Base-by-base conservation (phyloP, 257 asterid species). In the Verbascum thapsus region DNA sequence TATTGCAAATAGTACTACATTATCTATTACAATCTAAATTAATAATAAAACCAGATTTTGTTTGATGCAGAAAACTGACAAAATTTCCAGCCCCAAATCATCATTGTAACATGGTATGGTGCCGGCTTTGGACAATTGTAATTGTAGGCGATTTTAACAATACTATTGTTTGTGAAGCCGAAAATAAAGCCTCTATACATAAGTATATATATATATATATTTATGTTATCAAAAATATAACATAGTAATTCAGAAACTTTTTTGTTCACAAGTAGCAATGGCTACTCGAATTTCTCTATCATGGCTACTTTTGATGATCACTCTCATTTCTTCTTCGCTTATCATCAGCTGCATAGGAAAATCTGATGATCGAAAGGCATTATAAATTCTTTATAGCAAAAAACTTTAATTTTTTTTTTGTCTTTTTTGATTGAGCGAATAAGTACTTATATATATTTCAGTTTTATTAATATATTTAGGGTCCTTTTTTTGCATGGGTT, bases 361-460 rank as follows among this genome's bases (percentile, higher is more conserved):
- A 40, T 30, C 82, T 12, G 50, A 58, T 18, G 78, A 67, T 76
- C 66, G 76, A 67, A 84, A 81, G 85, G 87, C 72, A 67, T 30
- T n/a, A n/a, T n/a, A n/a, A 26, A 26, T 48, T 23, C 7, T 53
- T 35, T 8, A 10, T 35, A 11, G 13, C 2, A 11, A 3, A 6
- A 1, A 22, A 19, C 15, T 10, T 17, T 34, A 11, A 11, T n/a
- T 6, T 8, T 38, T 4, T 42, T 5, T 8, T 35, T 45, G 23
- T 7, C 13, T 42, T 18, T 8, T 2, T 5, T n/a, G 6, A 6
- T 63, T 16, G 7, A 9, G 16, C 10, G 7, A 12, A 20, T 16
- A n/a, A n/a, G n/a, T n/a, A 47, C 18, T 16, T 8, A 6, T 5
- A 2, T 5, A 26, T 26, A 26, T 26, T 26, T 26, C 26, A 3